Evolutionary conservation across 768 basidiomycete genomes (phyloP).

Genomic region (Rhodotorula graminis): DNA sequence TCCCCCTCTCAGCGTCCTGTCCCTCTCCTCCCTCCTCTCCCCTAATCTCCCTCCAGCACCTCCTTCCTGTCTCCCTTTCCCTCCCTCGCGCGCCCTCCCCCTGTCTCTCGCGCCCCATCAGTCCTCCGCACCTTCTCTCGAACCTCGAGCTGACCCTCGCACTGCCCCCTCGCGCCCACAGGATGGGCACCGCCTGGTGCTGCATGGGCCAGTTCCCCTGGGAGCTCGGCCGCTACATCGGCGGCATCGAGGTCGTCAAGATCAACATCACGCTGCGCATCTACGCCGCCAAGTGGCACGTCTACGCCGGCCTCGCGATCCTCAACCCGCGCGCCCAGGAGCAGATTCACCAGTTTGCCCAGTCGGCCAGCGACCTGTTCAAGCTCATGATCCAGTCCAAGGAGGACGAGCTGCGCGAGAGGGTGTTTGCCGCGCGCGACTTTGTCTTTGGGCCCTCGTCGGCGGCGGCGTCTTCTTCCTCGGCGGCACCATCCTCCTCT

Average conservation of each 20-base stretch:
- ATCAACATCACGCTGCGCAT: slow-evolving; percentile 95
- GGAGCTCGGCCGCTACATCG: slow-evolving; percentile 87
- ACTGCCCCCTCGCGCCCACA: slow-evolving; percentile 45
- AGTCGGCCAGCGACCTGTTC: slow-evolving; percentile 79
- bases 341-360: slow-evolving; percentile 88
- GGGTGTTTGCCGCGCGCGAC: slow-evolving; percentile 69
- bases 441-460: slow-evolving; percentile 61
- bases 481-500: slow-evolving; percentile 79
- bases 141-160: too few relatives aligned
- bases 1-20: neutral
- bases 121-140: too few relatives aligned
- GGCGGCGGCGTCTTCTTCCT: slow-evolving; percentile 48
- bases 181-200: slow-evolving; percentile 98
- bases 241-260: slow-evolving; percentile 96
- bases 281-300: slow-evolving; percentile 96
- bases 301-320: slow-evolving; percentile 97
- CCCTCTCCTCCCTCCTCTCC: neutral
- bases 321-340: slow-evolving; percentile 82
- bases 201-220: slow-evolving; percentile 75
- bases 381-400: slow-evolving; percentile 81
- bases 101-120: neutral
- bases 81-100: too few relatives aligned
- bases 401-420: slow-evolving; percentile 57
- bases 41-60: too few relatives aligned
- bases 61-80: too few relatives aligned